Base-by-base conservation (phyloP, 2,329 filamentous ascomycete species). In the Pseudogymnoascus sp. region DNA sequence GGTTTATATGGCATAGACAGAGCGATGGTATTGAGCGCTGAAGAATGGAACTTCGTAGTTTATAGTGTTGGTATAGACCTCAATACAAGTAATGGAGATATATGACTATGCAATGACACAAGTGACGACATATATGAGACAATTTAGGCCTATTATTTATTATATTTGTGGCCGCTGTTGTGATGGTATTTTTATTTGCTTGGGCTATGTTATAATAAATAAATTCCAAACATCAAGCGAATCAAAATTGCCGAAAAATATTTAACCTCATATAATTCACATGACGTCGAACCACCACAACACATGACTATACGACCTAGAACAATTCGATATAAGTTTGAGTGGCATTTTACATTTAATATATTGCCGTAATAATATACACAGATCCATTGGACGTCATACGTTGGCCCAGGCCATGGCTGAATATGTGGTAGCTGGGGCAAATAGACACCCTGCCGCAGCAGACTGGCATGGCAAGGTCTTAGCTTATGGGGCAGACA, bases 401-500 rank as follows among this genome's bases (percentile, higher is more conserved):
- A 56, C 49, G 34, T 38, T 31, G 59, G 59, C 60, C 16, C 7
- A 34, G 40, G 42, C 40, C 23, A 46, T 62, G 60, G 60, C 40
- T 14, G 34, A 60, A 42, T 74, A 75, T 65, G 66, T 74, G 34
- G 68, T 91, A 56, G 86, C 88, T 66, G 95, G 95, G 65, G 93
- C 91, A 56, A 99, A 97, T 75, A 84, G 93, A 70, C 91, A 97
- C 71, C 89, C 93, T 16, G 87, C 88, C 14, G 90, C 91, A 28
- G 93, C 93, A 28, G 93, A 97, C 77, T 99, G 95, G 95, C 86
- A 89, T 72, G 72, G 77, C 18, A 77, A 82, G 66, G 74, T 92
- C 49, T 80, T 99, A 62, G 95, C 92, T 31, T 99, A 91, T 77
- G 95, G 95, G 34, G 88, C 93, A 7, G 91, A 96, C 75, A 87